These are phyloP conservation scores for Epichloe gansuensis DNA, from an alignment of 2,329 filamentous ascomycete genomes.

Conservation along the genomic window DNA sequence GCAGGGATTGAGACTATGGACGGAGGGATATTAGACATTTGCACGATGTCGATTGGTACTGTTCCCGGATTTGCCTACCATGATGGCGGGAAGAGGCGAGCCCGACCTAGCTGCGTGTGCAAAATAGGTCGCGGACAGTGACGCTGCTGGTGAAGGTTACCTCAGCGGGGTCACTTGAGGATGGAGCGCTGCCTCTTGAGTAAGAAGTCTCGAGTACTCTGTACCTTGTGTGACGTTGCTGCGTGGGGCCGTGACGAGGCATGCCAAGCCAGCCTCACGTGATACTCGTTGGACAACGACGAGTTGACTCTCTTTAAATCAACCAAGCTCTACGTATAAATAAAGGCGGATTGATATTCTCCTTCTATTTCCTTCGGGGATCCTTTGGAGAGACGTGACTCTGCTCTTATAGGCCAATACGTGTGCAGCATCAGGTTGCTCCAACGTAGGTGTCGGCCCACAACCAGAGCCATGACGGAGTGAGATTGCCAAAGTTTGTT, in stretches of 20 bases:
- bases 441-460: no score
- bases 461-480: no score
- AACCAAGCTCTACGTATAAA: background rate
- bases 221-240: conserved; percentile 18
- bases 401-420: no score
- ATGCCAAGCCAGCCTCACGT: background rate
- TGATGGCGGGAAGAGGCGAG: background rate
- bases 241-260: conserved; percentile 15
- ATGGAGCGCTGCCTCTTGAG: conserved; percentile 4
- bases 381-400: no score
- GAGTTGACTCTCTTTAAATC: background rate
- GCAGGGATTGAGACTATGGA: conserved; percentile 78
- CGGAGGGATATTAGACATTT: background rate
- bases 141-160: conserved; percentile 7
- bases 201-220: conserved; percentile 2
- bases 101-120: background rate
- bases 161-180: conserved; percentile 9
- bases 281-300: background rate
- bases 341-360: background rate
- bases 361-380: no score
- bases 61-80: background rate
- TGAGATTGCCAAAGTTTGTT: no score
- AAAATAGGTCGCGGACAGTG: conserved; percentile 4
- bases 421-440: no score
- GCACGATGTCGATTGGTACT: background rate